Evolutionary conservation across 2,329 filamentous ascomycete genomes (phyloP), one percentile per base, ranked within the genome.

Genomic region (Neofusicoccum parvum): DNA sequence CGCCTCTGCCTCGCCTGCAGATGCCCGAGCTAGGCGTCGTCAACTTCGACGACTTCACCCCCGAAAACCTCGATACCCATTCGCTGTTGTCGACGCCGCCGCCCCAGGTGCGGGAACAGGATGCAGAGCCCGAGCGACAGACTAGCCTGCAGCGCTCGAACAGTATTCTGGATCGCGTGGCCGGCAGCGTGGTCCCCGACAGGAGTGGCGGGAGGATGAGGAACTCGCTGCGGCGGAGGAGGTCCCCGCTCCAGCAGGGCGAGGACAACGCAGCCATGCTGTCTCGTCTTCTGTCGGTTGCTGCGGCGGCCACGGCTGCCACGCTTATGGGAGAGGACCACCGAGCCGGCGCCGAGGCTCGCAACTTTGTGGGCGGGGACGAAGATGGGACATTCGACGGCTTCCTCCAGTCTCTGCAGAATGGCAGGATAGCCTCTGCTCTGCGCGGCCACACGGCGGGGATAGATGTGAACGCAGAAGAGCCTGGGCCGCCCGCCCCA

Each of bases 231-330:
- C 80, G 87, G 65, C 80, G 86, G 67, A 79, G 86, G 64, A 81
- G 86, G 51, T 83, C 85, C 23, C 78, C 86, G 62, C 74, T 83
- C 34, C 74, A 83, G 64, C 80, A 83, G 37, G 81, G 82, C 67
- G 86, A 88, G 70, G 87, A 90, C 70, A 86, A 88, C 71, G 87
- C 86, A 3, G 85, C 85, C n/a, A 79, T 83, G 72, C 77, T 89
- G 37, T 88, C 87, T 49, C 81, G 86, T 48, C 80, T 89, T 36
- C 78, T 90, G 17, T 88, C 87, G 53, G 82, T 88, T 23, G 87
- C 87, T 36, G 87, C 87, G 14, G 85, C 86, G 45, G 86, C 87
- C 12, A 89, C 88, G 43, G 87, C 87, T 62, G 86, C 87, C 51
- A 87, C 88, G 64, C 80, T 89, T 43, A 88, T 88, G 68, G 87